A percentile compares a stretch with the other conserved stretches of the same genome.
These are phyloP conservation scores for Eimeria tenella DNA, from an alignment of 169 alveolate genomes.

Conservation along the genomic window DNA sequence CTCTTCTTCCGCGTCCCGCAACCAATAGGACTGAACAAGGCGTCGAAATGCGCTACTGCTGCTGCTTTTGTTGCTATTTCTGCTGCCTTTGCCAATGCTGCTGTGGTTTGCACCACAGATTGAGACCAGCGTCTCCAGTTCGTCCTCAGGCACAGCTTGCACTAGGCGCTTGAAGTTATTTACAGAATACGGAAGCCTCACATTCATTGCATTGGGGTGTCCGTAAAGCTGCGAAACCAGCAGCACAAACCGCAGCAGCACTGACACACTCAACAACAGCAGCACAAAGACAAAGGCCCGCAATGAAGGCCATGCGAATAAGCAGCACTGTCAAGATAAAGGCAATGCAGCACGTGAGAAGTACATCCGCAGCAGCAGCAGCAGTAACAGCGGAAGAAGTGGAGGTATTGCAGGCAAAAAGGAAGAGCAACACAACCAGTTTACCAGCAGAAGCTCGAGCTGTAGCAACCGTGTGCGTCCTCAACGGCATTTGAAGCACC, in stretches of 20 bases:
- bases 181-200: not conserved
- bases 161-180: conserved; percentile 31
- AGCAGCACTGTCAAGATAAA: too few relatives aligned
- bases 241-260: too few relatives aligned
- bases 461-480: too few relatives aligned
- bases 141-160: conserved; percentile 42
- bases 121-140: conserved; percentile 25
- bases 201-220: not conserved
- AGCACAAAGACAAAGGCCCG: too few relatives aligned
- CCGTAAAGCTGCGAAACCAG: not conserved
- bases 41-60: not conserved
- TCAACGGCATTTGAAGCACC: not conserved
- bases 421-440: not conserved
- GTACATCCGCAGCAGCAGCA: not conserved
- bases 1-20: conserved; percentile 30
- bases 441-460: not conserved
- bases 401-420: not conserved
- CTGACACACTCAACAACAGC: too few relatives aligned
- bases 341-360: too few relatives aligned
- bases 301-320: too few relatives aligned
- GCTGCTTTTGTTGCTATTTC: conserved; percentile 33
- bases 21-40: conserved; percentile 31
- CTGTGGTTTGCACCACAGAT: not conserved
- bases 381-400: not conserved
- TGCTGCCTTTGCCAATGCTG: conserved; percentile 19